These are phyloP conservation scores for Suhomyces yuchorum DNA, from an alignment of 1,139 yeast genomes.

Conservation along the genomic window DNA sequence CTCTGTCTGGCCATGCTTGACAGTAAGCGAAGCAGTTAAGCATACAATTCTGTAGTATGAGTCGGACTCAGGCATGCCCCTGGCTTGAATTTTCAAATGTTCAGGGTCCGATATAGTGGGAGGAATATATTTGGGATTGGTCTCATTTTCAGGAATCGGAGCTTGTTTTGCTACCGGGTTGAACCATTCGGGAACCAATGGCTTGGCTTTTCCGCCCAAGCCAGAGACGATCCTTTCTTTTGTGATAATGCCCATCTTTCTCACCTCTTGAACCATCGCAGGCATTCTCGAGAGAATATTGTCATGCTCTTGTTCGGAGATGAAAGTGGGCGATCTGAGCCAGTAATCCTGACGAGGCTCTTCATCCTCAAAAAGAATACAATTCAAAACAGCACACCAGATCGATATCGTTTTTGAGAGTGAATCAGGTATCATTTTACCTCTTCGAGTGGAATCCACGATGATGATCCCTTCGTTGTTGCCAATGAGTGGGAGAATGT, in stretches of 20 bases:
- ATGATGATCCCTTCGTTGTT: slow-evolving; percentile 52
- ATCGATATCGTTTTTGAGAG: slow-evolving; percentile 83
- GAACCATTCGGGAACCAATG: slow-evolving; percentile 71
- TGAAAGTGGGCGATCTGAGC: slow-evolving; percentile 20
- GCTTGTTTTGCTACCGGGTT: slow-evolving; percentile 36
- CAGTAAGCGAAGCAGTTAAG: slow-evolving; percentile 64
- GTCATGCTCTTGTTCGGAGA: slow-evolving; percentile 59
- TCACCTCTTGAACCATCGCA: slow-evolving; percentile 48
- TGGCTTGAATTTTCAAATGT: neutral
- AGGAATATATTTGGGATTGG: neutral
- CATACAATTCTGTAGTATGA: slow-evolving; percentile 36
- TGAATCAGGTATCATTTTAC: slow-evolving; percentile 85
- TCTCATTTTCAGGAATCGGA: neutral
- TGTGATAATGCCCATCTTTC: slow-evolving; percentile 37
- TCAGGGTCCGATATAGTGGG: neutral
- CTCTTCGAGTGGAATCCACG: slow-evolving; percentile 84
- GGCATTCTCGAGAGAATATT: slow-evolving; percentile 55
- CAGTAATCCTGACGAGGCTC: slow-evolving; percentile 1
- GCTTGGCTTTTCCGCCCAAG: slow-evolving; percentile 35
- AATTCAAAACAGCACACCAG: slow-evolving; percentile 84
- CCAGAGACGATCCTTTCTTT: slow-evolving; percentile 30
- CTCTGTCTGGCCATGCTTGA: slow-evolving; percentile 9
- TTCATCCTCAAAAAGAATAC: slow-evolving; percentile 41
- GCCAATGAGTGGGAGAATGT: slow-evolving; percentile 54
- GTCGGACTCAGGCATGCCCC: neutral